Base-by-base conservation (phyloP, 257 asterid species). In the Solanum clarkiae region DNA sequence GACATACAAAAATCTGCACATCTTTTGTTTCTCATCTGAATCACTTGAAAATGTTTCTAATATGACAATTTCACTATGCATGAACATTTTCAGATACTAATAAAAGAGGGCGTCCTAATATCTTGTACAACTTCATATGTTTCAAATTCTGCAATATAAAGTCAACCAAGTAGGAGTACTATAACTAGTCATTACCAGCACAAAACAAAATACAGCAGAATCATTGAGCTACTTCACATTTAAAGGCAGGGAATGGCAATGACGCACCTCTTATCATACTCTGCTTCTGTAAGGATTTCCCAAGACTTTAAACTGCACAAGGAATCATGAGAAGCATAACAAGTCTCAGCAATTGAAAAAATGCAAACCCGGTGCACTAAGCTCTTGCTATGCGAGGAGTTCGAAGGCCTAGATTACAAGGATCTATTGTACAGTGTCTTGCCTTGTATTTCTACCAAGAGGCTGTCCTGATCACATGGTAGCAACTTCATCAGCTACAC, bases 241-340 rank as follows among this genome's bases (percentile, higher is more conserved):
- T 53, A 79, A 79, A 53, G 63, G 29, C 49, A 13, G 51, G 29
- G 29, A 53, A 79, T 54, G 47, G 83, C 66, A 79, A 79, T 53
- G 66, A 79, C 94, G 85, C 87, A 97, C 99, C 99, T 94, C 86
- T 90, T 93, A 84, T 84, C 86, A 85, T 97, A 97, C 60, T 92
- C 91, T 74, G 85, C 89, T 90, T 97, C 99, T 77, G 96, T 94
- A 88, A 97, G 98, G 68, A 97, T 90, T 84, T 92, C 91, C 99
- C 99, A 97, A 81, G 94, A 93, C 92, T 87, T 94, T 88, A 97
- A 91, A 90, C 98, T 96, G 91, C 80, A 68, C 84, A 86, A 32
- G 47, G 36, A 32, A 32, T 32, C 36, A 32, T 32, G 36, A 32
- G 36, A 32, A 32, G 36, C 36, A 32, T 32, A 32, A 32, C 36